These are phyloP conservation scores for Datisca glomerata DNA, from an alignment of 306 rosid genomes.

Conservation along the genomic window DNA sequence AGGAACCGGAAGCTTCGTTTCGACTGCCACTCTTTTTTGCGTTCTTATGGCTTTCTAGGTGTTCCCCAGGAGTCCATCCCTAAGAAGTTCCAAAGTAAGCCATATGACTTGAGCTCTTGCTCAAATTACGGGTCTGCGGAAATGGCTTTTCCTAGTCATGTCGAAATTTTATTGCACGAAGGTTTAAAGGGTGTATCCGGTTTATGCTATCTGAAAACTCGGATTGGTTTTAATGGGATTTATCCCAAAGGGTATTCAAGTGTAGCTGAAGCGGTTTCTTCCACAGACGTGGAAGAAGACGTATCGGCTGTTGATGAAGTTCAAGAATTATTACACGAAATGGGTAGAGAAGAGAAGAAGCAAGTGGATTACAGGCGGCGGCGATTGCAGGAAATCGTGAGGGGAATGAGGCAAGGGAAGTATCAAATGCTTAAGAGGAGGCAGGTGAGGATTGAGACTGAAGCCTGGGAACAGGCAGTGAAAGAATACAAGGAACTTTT, in stretches of 20 bases:
- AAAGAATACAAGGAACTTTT: conserved; percentile 76
- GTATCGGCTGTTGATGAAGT: conserved; percentile 28
- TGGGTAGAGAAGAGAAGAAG: conserved; percentile 37
- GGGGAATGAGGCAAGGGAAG: conserved; percentile 33
- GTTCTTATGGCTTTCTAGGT: conserved; percentile 17
- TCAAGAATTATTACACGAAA: conserved; percentile 36
- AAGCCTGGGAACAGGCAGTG: conserved; percentile 73
- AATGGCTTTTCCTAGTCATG: conserved; percentile 11
- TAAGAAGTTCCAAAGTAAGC: conserved; percentile 10
- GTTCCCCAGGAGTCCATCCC: conserved; percentile 7
- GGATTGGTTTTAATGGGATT: conserved; percentile 12
- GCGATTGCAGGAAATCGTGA: conserved; percentile 3
- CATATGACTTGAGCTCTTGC: conserved; percentile 12
- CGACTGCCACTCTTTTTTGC: conserved; percentile 14
- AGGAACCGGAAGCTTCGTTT: conserved; percentile 14
- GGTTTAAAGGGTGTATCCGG: conserved; percentile 7
- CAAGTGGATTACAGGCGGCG: conserved; percentile 16
- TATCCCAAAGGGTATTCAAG: conserved; percentile 38
- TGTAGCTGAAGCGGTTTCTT: conserved; percentile 62
- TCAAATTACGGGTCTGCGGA: conserved; percentile 7
- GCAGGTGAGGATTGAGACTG: conserved; percentile 80
- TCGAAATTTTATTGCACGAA: conserved; percentile 4
- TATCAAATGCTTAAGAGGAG: conserved; percentile 39
- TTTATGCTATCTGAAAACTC: conserved; percentile 16
- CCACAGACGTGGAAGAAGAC: conserved; percentile 63